Evolutionary conservation across 2,329 filamentous ascomycete genomes (phyloP).

Genomic region (Xylariaceae sp.): DNA sequence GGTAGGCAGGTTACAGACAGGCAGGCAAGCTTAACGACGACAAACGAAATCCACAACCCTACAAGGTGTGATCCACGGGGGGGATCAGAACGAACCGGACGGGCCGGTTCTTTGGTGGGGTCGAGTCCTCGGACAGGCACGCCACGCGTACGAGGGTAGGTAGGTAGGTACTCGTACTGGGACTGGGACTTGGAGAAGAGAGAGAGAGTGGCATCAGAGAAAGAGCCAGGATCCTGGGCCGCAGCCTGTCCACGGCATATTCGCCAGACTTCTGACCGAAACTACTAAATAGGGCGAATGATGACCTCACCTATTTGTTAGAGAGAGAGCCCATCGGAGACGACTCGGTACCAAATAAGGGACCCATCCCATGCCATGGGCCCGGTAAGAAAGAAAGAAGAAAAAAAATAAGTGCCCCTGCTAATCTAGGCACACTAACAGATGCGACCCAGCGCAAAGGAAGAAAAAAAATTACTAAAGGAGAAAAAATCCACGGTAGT

Average conservation of each 20-base stretch:
- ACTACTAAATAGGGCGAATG: slow-evolving; percentile 7
- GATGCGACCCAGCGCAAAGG: background rate
- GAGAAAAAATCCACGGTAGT: too few species aligned
- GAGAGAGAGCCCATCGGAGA: background rate
- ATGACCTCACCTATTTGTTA: background rate
- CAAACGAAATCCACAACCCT: background rate
- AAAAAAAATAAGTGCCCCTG: background rate
- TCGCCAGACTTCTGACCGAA: slow-evolving; percentile 17
- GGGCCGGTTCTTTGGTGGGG: slow-evolving; percentile 12
- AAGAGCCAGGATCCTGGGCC: slow-evolving; percentile 6
- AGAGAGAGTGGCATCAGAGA: slow-evolving; percentile 16
- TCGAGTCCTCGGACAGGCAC: slow-evolving; percentile 9
- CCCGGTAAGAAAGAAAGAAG: background rate
- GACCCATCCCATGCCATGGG: background rate
- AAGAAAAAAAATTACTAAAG: background rate
- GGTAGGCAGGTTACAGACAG: too few species aligned
- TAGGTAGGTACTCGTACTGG: background rate
- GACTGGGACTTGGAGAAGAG: slow-evolving; percentile 1
- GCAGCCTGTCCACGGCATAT: slow-evolving; percentile 7
- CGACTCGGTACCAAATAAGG: too few species aligned
- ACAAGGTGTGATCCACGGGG: background rate
- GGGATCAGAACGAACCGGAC: background rate
- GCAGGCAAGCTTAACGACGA: too few species aligned
- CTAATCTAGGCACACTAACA: background rate
- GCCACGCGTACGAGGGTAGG: slow-evolving; percentile 4